Base-by-base conservation (phyloP, 2,329 filamentous ascomycete species). In the Aspergillus chevalieri region DNA sequence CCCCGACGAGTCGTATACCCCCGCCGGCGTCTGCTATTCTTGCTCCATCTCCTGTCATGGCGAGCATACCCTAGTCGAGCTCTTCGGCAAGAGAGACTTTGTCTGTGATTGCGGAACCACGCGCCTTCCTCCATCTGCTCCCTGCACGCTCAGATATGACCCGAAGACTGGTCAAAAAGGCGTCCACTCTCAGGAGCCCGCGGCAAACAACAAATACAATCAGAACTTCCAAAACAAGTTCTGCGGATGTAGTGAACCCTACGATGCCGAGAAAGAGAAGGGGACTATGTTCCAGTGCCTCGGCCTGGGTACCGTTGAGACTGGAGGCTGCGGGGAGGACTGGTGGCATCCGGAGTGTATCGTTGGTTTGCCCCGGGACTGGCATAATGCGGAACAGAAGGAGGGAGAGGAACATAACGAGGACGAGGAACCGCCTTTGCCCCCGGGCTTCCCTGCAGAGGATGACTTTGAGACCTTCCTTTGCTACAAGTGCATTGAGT, bases 221-320 rank as follows among this genome's bases (percentile, higher is more conserved):
- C 87, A 96, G 53, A 98, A 98, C 74, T 98, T 95, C 62, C 80
- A 82, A 58, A 97, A 97, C 62, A 81, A 79, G 42, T 98, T 98
- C 72, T 98, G 93, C 67, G 88, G 86, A 2, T 98, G 93, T 63
- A 81, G 81, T 26, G 86, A 91, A 62, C 83, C 91, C 52, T 98
- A 98, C 65, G 87, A 96, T 65, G 83, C 92, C 0, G 81, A 92
- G 44, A 78, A 87, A 65, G 90, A 98, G 66, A 94, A 92, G 60
- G 92, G 92, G 0, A 97, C 91, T 36, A 98, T 98, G 93, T 98
- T 94, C 60, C 93, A 98, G 68, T 98, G 93, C 65, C 69, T 97
- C 2, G 92, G 92, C 0, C 74, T 97, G 1, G 90, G 89, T 1
- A 86, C 83, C 0, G 78, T 81, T 10, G 86, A 92, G 57, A 84